Percentiles rank a stretch among this genome's conserved stretches.
Conservation (phyloP, 176 grass and related monocot species). For the Rhynchospora pubera region DNA sequence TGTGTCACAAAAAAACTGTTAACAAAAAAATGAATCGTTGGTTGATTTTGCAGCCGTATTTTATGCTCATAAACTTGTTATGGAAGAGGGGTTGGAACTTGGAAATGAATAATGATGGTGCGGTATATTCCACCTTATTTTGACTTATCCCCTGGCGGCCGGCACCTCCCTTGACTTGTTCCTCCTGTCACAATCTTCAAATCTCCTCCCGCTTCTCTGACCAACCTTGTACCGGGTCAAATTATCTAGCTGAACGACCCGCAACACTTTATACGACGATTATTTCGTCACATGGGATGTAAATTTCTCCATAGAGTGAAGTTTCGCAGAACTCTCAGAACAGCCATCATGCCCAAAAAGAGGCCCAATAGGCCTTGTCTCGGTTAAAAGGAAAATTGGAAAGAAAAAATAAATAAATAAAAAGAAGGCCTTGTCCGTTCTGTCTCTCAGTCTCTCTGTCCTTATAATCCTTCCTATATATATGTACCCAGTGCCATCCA, state of each 20-base stretch:
- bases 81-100: neutral
- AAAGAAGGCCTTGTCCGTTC: neutral
- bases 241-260: neutral
- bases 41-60: too few species aligned
- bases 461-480: too few species aligned
- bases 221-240: neutral
- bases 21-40: too few species aligned
- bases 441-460: neutral
- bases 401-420: too few species aligned
- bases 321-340: neutral
- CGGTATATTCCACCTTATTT: conserved; percentile 3
- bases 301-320: neutral
- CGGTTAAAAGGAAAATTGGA: too few species aligned
- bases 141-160: neutral
- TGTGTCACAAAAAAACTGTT: too few species aligned
- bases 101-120: neutral
- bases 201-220: neutral
- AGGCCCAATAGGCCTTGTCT: neutral
- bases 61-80: neutral
- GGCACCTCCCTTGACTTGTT: neutral
- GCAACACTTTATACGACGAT: neutral
- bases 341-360: conserved; percentile 8
- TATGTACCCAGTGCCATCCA: neutral
- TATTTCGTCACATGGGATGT: neutral
- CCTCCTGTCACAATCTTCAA: neutral